Percentiles rank a stretch among this genome's conserved stretches.
Evolutionary conservation across 2,329 filamentous ascomycete species (phyloP).

Genomic region (Arthroderma sp.): DNA sequence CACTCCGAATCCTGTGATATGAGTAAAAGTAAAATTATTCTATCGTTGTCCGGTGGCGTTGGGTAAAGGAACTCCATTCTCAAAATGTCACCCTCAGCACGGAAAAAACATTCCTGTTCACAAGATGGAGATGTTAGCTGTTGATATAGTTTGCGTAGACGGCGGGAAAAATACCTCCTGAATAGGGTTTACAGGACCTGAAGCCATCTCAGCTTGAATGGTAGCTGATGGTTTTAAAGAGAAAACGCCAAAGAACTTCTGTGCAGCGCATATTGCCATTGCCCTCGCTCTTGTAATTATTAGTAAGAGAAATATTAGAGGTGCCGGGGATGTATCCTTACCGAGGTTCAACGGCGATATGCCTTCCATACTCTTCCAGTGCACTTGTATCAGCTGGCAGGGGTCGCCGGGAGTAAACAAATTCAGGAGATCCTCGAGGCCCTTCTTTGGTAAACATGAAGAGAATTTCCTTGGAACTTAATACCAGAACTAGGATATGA

Average conservation of each 20-base stretch:
- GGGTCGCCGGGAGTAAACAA: conserved; percentile 48
- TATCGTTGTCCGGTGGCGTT: conserved; percentile 50
- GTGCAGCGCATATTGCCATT: conserved; percentile 57
- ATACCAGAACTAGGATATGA: conserved; percentile 66
- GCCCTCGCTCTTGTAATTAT: conserved; percentile 37
- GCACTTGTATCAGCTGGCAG: conserved; percentile 46
- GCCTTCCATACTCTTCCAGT: conserved; percentile 46
- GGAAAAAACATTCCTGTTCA: conserved; percentile 36
- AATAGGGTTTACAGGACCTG: conserved; percentile 47
- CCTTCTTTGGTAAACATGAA: conserved; percentile 57
- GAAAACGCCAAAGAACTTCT: conserved; percentile 59
- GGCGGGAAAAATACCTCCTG: conserved; percentile 35
- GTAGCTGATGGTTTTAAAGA: conserved; percentile 48
- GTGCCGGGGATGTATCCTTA: conserved; percentile 31
- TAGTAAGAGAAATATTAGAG: conserved; percentile 2
- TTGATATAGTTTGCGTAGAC: background rate
- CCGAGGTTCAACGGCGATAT: conserved; percentile 68
- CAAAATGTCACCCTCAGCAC: conserved; percentile 61
- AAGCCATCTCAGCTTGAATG: conserved; percentile 41
- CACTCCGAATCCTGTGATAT: conserved; percentile 35
- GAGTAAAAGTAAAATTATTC: conserved; percentile 64
- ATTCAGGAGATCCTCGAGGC: conserved; percentile 41
- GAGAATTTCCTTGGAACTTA: conserved; percentile 60
- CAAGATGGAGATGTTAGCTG: background rate
- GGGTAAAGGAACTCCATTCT: conserved; percentile 80